These are phyloP conservation scores for Taiwanofungus camphoratus DNA, from an alignment of 1,284 basidiomycete species.

Conservation along the genomic window DNA sequence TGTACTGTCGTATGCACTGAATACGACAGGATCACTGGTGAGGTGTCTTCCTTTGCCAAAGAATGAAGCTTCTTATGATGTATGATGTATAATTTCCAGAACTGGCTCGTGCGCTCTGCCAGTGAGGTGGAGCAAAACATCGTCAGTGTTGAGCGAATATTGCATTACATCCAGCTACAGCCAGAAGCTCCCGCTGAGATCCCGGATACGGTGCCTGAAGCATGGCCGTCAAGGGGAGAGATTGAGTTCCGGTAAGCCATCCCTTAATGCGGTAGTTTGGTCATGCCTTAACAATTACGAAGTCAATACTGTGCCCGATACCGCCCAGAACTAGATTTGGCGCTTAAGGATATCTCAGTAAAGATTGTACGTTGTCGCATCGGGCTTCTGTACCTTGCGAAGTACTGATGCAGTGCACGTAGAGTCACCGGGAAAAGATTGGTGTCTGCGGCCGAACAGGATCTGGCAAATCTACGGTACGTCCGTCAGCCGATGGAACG, in stretches of 20 bases:
- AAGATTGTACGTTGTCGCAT: slow-evolving; percentile 41
- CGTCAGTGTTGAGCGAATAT: slow-evolving; percentile 79
- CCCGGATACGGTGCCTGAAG: slow-evolving; percentile 53
- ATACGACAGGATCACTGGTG: slow-evolving; percentile 70
- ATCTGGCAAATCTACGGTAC: slow-evolving; percentile 85
- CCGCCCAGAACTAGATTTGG: slow-evolving; percentile 74
- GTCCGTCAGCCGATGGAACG: slow-evolving; percentile 30
- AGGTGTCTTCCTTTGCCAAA: slow-evolving; percentile 18
- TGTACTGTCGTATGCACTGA: slow-evolving; percentile 83
- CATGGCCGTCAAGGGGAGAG: slow-evolving; percentile 75
- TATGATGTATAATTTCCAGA: slow-evolving; percentile 33
- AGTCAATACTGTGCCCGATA: slow-evolving; percentile 81
- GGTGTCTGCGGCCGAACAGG: slow-evolving; percentile 88
- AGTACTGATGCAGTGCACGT: background rate
- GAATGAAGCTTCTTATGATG: background rate
- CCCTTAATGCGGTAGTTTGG: background rate
- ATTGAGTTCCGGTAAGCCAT: slow-evolving; percentile 67
- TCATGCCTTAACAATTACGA: background rate
- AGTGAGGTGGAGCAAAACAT: slow-evolving; percentile 94
- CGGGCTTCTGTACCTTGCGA: slow-evolving; percentile 17
- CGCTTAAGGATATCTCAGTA: slow-evolving; percentile 71
- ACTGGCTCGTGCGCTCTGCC: slow-evolving; percentile 87
- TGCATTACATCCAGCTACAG: slow-evolving; percentile 70
- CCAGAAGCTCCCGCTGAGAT: slow-evolving; percentile 77
- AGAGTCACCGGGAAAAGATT: slow-evolving; percentile 77